A percentile compares a stretch with the other conserved stretches of the same genome.
Evolutionary conservation across 805 yeast species (phyloP).

Genomic region (Kodamaea fukazawae): DNA sequence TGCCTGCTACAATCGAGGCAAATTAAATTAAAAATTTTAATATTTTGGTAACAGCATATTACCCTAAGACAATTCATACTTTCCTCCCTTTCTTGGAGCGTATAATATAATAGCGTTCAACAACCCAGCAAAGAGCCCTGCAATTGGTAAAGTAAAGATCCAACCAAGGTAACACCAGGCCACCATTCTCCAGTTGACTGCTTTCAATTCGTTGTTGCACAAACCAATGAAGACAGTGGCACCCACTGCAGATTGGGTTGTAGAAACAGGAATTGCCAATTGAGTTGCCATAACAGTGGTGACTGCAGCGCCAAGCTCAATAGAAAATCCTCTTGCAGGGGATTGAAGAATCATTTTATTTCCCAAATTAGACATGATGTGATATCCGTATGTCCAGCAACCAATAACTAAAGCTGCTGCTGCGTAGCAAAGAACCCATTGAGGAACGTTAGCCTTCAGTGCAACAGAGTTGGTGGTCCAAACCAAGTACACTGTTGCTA

Average conservation of each 20-base stretch:
- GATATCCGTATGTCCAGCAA: constrained; percentile 68
- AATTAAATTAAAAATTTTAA: too few species aligned
- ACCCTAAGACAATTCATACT: constrained; percentile 17
- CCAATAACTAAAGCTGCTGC: constrained; percentile 69
- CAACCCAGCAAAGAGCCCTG: constrained; percentile 70
- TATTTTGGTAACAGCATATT: too few species aligned
- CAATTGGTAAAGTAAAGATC: constrained; percentile 69
- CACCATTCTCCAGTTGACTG: constrained; percentile 78
- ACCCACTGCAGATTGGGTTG: constrained; percentile 78
- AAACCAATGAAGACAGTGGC: constrained; percentile 75
- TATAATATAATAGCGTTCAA: constrained; percentile 60
- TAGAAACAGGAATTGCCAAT: constrained; percentile 67
- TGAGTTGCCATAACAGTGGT: constrained; percentile 76
- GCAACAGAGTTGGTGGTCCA: constrained; percentile 53
- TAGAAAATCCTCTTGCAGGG: constrained; percentile 73
- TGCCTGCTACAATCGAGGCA: too few species aligned
- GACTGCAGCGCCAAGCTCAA: constrained; percentile 75
- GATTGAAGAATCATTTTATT: constrained; percentile 73
- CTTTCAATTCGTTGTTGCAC: constrained; percentile 59
- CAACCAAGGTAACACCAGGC: constrained; percentile 70
- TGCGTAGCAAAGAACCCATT: constrained; percentile 68
- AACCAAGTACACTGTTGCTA: constrained; percentile 59
- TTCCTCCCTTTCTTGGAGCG: constrained; percentile 50
- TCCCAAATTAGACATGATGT: constrained; percentile 68
- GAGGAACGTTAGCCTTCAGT: constrained; percentile 57